Evolutionary conservation across 2,329 filamentous ascomycete genomes (phyloP), one percentile per base, ranked within the genome.

Genomic region (Fusarium agapanthi): DNA sequence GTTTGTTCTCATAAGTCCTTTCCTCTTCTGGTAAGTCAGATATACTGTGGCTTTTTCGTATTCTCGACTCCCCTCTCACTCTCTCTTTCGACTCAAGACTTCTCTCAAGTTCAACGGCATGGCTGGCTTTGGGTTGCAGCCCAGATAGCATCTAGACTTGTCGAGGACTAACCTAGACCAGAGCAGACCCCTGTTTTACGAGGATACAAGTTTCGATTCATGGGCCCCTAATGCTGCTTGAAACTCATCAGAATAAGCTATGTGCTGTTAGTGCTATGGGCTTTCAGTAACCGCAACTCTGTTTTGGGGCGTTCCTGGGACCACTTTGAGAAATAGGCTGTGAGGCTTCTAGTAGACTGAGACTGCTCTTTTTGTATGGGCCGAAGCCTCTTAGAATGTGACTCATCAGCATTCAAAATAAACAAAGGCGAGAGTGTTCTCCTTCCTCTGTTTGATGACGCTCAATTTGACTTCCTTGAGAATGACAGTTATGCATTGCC

Each of bases 251-350:
- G 47, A 65, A 65, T 69, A 65, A 61, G 38, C 65, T 41, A 47
- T 47, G 16, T 64, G 30, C 26, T 69, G 59, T 44, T 69, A 69
- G 37, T 40, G 45, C 30, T 22, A 53, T 60, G 60, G 60, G 53
- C 53, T 54, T 60, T 63, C 30, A 37, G 50, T 47, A 64, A 64
- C 66, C 65, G 66, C 18, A 69, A 69, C 66, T 62, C 26, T 69
- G 44, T 69, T 68, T 64, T 57, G 43, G 28, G 66, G 58, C 44
- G 66, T 69, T 69, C 65, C 66, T 69, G 40, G 16, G 45, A 51
- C 28, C 40, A 40, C 48, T 32, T 50, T 35, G 50, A 58, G 35
- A 45, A 11, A 51, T 58, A 45, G 32, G 28, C 43, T 50, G 43
- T 12, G 43, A 50, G 48, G 55, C 47, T 67, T 62, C 38, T 24